A percentile compares a stretch with the other conserved stretches of the same genome.
Evolutionary conservation across 1,284 basidiomycete species (phyloP).

Genomic region (Porphyrellus sp.): DNA sequence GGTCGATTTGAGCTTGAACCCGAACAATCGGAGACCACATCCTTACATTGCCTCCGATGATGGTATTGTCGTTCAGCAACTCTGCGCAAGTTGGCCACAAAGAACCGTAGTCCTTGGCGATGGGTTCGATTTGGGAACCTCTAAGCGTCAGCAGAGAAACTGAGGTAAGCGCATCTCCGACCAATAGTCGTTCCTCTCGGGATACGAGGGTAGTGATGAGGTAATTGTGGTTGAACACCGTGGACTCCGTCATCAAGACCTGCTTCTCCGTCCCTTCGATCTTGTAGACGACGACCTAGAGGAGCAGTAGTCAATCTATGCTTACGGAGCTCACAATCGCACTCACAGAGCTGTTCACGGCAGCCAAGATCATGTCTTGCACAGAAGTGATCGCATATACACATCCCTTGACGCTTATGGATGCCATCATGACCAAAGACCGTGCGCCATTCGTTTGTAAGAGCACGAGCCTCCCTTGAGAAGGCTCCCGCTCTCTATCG

Average conservation of each 20-base stretch:
- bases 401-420: conserved; percentile 50
- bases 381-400: conserved; percentile 55
- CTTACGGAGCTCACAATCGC: background rate
- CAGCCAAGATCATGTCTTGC: conserved; percentile 56
- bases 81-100: conserved; percentile 67
- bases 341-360: conserved; percentile 74
- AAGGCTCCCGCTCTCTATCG: conserved; percentile 55
- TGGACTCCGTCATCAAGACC: conserved; percentile 42
- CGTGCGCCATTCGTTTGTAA: conserved; percentile 36
- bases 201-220: conserved; percentile 62
- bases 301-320: background rate
- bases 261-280: conserved; percentile 37
- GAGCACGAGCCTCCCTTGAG: conserved; percentile 52
- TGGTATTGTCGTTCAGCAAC: conserved; percentile 48
- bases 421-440: conserved; percentile 27
- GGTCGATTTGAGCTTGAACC: conserved; percentile 3
- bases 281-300: conserved; percentile 47
- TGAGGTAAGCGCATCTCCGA: conserved; percentile 83
- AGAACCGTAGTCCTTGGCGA: conserved; percentile 77
- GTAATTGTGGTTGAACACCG: conserved; percentile 79
- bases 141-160: conserved; percentile 66
- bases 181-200: conserved; percentile 50
- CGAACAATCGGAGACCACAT: background rate
- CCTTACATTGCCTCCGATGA: conserved; percentile 79
- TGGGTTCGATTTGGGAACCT: conserved; percentile 49